phyloP scores from a whole-genome alignment of 371 early-diverging fungal species.

The Mucor plumbeus region DNA sequence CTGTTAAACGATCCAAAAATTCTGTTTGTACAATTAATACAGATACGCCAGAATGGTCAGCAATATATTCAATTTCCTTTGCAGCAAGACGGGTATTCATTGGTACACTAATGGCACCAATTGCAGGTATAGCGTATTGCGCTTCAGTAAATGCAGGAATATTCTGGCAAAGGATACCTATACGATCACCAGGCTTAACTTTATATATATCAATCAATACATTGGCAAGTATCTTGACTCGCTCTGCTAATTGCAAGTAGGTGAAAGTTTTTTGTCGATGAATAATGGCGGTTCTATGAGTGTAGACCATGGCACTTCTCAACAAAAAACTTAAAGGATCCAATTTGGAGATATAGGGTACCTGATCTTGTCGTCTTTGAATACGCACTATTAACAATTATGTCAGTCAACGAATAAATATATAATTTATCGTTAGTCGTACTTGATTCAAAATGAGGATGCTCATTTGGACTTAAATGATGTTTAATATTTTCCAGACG shows the following conservation, averaged over 20 bases:
- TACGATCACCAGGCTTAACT: slow-evolving; percentile 46
- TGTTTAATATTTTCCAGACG: slow-evolving; percentile 16
- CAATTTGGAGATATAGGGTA: slow-evolving; percentile 29
- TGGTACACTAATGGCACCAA: slow-evolving; percentile 65
- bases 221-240: slow-evolving; percentile 51
- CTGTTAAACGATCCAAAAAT: slow-evolving; percentile 25
- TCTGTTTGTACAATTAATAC: slow-evolving; percentile 64
- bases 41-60: slow-evolving; percentile 59
- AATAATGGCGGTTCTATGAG: slow-evolving; percentile 55
- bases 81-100: slow-evolving; percentile 68
- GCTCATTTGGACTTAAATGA: slow-evolving; percentile 14
- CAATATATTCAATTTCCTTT: slow-evolving; percentile 67
- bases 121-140: slow-evolving; percentile 67
- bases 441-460: slow-evolving; percentile 24
- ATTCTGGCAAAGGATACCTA: slow-evolving; percentile 68
- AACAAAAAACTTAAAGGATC: slow-evolving; percentile 62
- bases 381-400: slow-evolving; percentile 30
- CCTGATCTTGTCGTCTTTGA: slow-evolving; percentile 28
- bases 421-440: not conserved
- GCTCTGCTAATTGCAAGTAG: slow-evolving; percentile 48
- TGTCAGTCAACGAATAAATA: not conserved
- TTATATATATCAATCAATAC: slow-evolving; percentile 34
- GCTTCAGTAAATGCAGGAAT: slow-evolving; percentile 66
- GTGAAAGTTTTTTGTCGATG: slow-evolving; percentile 46
- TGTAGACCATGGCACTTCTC: slow-evolving; percentile 57